A percentile compares a stretch with the other conserved stretches of the same genome.
These are phyloP conservation scores for Ganoderma multipileum DNA, from an alignment of 1,284 basidiomycete species.

Conservation along the genomic window DNA sequence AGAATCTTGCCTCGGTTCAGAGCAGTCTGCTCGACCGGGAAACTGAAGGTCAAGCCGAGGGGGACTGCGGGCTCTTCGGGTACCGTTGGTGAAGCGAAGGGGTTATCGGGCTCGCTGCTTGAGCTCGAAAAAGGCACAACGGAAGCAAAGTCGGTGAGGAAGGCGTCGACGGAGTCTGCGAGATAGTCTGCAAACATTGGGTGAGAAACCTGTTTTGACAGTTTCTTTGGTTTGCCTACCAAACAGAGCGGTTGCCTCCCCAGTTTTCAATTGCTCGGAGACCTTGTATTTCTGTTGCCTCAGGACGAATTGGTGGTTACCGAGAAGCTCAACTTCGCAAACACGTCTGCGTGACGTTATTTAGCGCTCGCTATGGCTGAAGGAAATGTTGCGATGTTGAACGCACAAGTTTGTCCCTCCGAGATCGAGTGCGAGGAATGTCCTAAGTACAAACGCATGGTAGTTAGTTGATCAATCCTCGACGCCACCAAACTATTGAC, in stretches of 20 bases:
- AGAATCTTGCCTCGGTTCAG: conserved; percentile 89
- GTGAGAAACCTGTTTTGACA: not conserved
- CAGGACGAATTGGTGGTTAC: conserved; percentile 87
- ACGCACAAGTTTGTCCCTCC: conserved; percentile 94
- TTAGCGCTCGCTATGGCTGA: conserved; percentile 2
- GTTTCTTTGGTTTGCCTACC: conserved; percentile 55
- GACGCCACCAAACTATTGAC: conserved; percentile 6
- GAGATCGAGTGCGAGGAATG: conserved; percentile 93
- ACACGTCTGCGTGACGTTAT: conserved; percentile 69
- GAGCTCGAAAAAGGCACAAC: conserved; percentile 44
- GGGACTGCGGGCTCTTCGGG: conserved; percentile 52
- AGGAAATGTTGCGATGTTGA: conserved; percentile 4
- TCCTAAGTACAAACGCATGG: conserved; percentile 59
- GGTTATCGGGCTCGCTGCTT: conserved; percentile 30
- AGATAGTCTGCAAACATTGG: conserved; percentile 77
- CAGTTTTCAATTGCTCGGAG: conserved; percentile 88
- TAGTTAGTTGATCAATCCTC: not conserved
- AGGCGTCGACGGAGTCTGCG: conserved; percentile 94
- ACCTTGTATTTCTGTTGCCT: conserved; percentile 96
- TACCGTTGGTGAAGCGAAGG: conserved; percentile 25
- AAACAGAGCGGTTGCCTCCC: conserved; percentile 84
- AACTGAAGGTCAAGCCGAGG: conserved; percentile 94
- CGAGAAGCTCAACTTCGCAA: conserved; percentile 91
- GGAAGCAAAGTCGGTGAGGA: conserved; percentile 71
- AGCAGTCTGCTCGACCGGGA: conserved; percentile 97